Percentiles rank a stretch among this genome's conserved stretches.
phyloP scores from a whole-genome alignment of 768 basidiomycete genomes.

The Leccinum truebloodii region DNA sequence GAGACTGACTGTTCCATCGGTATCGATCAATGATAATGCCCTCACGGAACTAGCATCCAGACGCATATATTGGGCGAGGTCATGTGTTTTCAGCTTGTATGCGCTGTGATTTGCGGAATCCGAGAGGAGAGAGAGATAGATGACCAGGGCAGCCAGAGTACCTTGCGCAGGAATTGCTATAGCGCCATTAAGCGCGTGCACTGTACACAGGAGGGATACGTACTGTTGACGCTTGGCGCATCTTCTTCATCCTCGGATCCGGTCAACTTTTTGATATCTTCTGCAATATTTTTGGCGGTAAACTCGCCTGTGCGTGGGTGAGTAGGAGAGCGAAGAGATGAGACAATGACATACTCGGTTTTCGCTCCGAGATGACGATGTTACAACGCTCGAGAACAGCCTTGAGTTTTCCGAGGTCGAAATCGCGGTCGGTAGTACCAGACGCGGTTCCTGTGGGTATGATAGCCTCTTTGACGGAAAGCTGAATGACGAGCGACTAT shows the following conservation, averaged over 20 bases:
- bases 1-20: conserved; percentile 43
- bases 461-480: conserved; percentile 96
- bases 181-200: conserved; percentile 26
- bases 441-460: conserved; percentile 72
- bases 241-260: conserved; percentile 32
- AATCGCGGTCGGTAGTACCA: conserved; percentile 76
- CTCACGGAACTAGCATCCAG: conserved; percentile 93
- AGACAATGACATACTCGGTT: conserved; percentile 59
- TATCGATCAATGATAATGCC: conserved; percentile 83
- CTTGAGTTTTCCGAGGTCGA: conserved; percentile 85
- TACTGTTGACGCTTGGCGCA: conserved; percentile 15
- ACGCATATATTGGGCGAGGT: conserved; percentile 92
- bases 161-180: conserved; percentile 72
- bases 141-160: conserved; percentile 77
- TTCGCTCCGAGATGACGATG: conserved; percentile 87
- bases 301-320: conserved; percentile 68
- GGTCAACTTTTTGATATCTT: conserved; percentile 60
- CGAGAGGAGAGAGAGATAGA: conserved; percentile 77
- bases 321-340: neutral
- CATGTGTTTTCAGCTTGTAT: conserved; percentile 83
- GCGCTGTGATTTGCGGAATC: conserved; percentile 78
- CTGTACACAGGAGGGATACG: neutral
- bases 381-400: conserved; percentile 88
- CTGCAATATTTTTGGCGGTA: conserved; percentile 71
- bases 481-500: conserved; percentile 92